Percentiles rank a stretch among this genome's conserved stretches.
phyloP scores from a whole-genome alignment of 805 yeast species.

The Ogataea zsoltii region DNA sequence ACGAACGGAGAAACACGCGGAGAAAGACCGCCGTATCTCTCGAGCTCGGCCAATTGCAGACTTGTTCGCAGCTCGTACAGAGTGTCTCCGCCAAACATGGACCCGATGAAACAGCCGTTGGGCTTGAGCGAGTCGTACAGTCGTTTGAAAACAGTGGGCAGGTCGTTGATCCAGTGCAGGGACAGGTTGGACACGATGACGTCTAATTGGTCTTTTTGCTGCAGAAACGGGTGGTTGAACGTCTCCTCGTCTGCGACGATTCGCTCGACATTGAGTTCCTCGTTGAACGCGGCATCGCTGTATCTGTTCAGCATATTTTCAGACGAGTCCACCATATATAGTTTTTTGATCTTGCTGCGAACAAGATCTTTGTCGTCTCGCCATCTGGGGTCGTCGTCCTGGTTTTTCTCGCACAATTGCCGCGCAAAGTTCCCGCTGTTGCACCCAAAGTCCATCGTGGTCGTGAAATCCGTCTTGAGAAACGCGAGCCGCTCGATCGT shows the following conservation, averaged over 20 bases:
- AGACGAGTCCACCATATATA: conserved; percentile 70
- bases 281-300: conserved; percentile 43
- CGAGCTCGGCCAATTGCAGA: conserved; percentile 79
- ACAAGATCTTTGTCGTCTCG: conserved; percentile 56
- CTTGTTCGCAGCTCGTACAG: conserved; percentile 80
- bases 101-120: conserved; percentile 80
- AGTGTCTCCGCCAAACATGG: conserved; percentile 83
- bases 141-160: conserved; percentile 62
- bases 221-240: conserved; percentile 45
- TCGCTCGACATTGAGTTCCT: conserved; percentile 46
- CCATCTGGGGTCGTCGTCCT: conserved; percentile 40
- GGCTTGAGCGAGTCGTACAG: conserved; percentile 65
- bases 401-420: conserved; percentile 38
- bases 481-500: conserved; percentile 76
- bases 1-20: conserved; percentile 83
- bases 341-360: conserved; percentile 48
- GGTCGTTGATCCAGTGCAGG: conserved; percentile 83
- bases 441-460: conserved; percentile 70
- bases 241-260: conserved; percentile 69
- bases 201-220: conserved; percentile 48
- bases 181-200: conserved; percentile 73
- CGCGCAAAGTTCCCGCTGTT: conserved; percentile 59
- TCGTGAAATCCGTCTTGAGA: conserved; percentile 61
- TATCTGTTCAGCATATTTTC: conserved; percentile 54
- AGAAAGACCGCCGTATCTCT: conserved; percentile 74